phyloP scores from a whole-genome alignment of 495 filamentous ascomycete species.

The Tuber melanosporum region DNA sequence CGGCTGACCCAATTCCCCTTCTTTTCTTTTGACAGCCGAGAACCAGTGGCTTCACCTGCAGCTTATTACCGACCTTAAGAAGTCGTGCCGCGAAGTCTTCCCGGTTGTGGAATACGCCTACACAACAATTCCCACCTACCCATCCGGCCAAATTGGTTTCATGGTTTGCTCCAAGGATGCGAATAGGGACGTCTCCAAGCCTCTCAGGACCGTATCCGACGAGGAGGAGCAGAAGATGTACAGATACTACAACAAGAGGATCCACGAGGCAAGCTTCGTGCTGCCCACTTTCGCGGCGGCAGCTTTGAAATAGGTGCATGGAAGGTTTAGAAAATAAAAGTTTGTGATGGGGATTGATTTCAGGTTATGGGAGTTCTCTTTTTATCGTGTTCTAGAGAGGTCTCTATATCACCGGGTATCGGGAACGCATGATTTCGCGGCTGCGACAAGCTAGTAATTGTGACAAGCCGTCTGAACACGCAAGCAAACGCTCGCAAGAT shows the following conservation, averaged over 20 bases:
- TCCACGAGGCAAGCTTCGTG: slow-evolving; percentile 89
- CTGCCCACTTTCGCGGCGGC: slow-evolving; percentile 85
- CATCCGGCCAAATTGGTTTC: slow-evolving; percentile 98
- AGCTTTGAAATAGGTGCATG: slow-evolving; percentile 54
- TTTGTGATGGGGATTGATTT: slow-evolving; percentile 5
- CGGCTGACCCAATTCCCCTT: slow-evolving; percentile 16
- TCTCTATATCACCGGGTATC: slow-evolving; percentile 4
- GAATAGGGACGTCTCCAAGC: slow-evolving; percentile 70
- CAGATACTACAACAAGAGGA: slow-evolving; percentile 91
- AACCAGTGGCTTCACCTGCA: slow-evolving; percentile 98
- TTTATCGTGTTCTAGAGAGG: neutral
- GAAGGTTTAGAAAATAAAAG: slow-evolving; percentile 9
- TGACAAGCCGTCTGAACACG: neutral
- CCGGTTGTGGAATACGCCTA: slow-evolving; percentile 96
- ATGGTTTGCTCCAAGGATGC: slow-evolving; percentile 98
- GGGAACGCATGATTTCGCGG: neutral
- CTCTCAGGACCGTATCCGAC: slow-evolving; percentile 65
- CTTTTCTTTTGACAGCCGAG: slow-evolving; percentile 58
- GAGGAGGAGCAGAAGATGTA: slow-evolving; percentile 90
- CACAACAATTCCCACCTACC: slow-evolving; percentile 99
- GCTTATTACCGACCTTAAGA: slow-evolving; percentile 84
- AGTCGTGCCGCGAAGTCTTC: slow-evolving; percentile 95
- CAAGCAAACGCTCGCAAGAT: neutral
- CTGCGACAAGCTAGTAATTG: neutral
- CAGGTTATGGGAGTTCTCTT: neutral